Base-by-base conservation (phyloP, 2,329 filamentous ascomycete species). In the Nemania abortiva region DNA sequence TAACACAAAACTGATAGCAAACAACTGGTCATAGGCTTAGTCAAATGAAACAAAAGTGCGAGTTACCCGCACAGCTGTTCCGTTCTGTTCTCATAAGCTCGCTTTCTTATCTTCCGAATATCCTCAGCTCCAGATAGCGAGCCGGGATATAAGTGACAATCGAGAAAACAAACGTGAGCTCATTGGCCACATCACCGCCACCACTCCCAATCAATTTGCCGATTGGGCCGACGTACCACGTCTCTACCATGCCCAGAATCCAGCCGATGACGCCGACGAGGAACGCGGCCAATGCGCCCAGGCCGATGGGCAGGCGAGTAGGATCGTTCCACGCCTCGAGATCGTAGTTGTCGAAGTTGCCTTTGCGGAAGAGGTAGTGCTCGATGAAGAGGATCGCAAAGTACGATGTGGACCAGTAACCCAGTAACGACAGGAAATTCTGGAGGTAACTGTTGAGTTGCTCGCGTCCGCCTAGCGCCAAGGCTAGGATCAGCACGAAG, bases 221-320 rank as follows among this genome's bases (percentile, higher is more conserved):
- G 58, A 87, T 70, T 1, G 80, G 79, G 0, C 85, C 86, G 24
- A 85, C 78, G 72, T 84, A 88, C 83, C 85, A 88, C 0, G 85
- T 88, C 78, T 88, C 84, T 55, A 82, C 82, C 87, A 90, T 90
- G 1, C 87, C 88, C 74, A 89, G 79, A 24, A 87, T 80, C 82
- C 84, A 7, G 52, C 61, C 71, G 5, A 79, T 81, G 7, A 83
- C 77, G 1, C 84, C 84, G 1, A 81, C 75, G 0, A 81, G 74
- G 70, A 87, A 87, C 0, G 85, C 83, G 3, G 78, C 66, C 0
- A 81, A 73, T 2, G 81, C 85, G 1, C 77, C 85, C 45, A 82
- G 74, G 6, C 84, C 85, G 15, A 82, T 49, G 0, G 85, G 85
- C 71, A 87, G 74, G 27, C 77, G 76, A 3, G 70, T 68, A 0